Evolutionary conservation across 75 land plant species (phyloP).

Genomic region (Isoetes taiwanensis): DNA sequence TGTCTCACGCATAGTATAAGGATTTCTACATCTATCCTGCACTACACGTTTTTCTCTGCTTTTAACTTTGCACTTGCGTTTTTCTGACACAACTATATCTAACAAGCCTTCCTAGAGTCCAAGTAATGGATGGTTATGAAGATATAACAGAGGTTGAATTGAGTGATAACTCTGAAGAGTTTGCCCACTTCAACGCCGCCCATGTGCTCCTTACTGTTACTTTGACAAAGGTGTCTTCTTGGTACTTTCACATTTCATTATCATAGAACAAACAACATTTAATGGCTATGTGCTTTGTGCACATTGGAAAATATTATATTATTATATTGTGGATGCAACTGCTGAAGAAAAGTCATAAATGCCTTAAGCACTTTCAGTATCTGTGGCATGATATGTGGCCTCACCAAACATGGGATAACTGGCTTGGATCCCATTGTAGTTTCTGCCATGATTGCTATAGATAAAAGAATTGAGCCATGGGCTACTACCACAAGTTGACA

Average conservation of each 20-base stretch:
- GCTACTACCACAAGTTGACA: slow-evolving; percentile 43
- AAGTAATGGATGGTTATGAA: slow-evolving; percentile 37
- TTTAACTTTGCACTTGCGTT: no score
- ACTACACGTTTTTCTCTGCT: no score
- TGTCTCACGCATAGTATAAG: no score
- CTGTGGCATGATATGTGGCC: slow-evolving; percentile 72
- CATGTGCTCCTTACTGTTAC: slow-evolving; percentile 75
- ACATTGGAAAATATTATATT: slow-evolving; percentile 83
- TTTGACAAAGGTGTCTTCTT: slow-evolving; percentile 85
- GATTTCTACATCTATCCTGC: no score
- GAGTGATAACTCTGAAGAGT: slow-evolving; percentile 67
- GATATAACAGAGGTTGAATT: slow-evolving; percentile 71
- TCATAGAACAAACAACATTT: no score
- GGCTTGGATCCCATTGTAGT: slow-evolving; percentile 80
- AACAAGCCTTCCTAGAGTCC: slow-evolving; percentile 80
- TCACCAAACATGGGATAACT: slow-evolving; percentile 72
- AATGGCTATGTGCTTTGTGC: slow-evolving; percentile 3
- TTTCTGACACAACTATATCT: no score
- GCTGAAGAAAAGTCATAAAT: slow-evolving; percentile 88
- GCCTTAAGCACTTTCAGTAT: slow-evolving; percentile 79
- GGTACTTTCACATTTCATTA: no score
- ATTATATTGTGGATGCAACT: slow-evolving; percentile 90
- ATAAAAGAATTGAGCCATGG: slow-evolving; percentile 47
- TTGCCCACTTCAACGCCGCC: slow-evolving; percentile 64
- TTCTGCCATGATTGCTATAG: slow-evolving; percentile 90